A percentile compares a stretch with the other conserved stretches of the same genome.
phyloP scores from a whole-genome alignment of 2,329 filamentous ascomycete species.

The Neonectria punicea region DNA sequence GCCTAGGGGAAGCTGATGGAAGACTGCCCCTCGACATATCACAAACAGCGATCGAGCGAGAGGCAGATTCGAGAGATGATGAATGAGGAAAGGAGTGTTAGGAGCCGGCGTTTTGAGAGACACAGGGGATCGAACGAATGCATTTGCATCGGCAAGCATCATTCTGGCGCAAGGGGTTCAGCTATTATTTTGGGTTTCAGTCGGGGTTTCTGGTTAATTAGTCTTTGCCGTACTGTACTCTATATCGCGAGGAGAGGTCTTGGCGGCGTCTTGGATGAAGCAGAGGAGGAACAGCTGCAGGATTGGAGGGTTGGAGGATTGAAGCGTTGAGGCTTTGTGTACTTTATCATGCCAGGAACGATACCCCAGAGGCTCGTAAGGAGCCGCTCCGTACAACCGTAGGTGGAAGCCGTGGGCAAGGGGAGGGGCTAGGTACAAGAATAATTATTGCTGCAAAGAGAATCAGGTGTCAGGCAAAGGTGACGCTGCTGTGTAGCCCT shows the following conservation, averaged over 20 bases:
- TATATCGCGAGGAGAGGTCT: conserved; percentile 27
- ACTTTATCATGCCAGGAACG: conserved; percentile 43
- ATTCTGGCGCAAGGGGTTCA: conserved; percentile 40
- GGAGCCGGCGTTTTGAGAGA: conserved; percentile 43
- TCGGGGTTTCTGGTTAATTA: conserved; percentile 9
- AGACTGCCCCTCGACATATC: background rate
- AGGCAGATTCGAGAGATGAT: background rate
- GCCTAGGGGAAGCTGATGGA: conserved; percentile 38
- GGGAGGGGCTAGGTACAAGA: conserved; percentile 8
- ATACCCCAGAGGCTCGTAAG: conserved; percentile 42
- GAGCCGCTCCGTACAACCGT: conserved; percentile 31
- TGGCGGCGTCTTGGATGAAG: conserved; percentile 27
- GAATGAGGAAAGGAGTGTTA: conserved; percentile 32
- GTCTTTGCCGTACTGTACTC: conserved; percentile 28
- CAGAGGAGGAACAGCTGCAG: conserved; percentile 8
- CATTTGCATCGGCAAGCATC: conserved; percentile 41
- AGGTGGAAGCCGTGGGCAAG: conserved; percentile 7
- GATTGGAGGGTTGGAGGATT: conserved; percentile 2
- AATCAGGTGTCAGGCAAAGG: background rate
- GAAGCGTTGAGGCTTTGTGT: conserved; percentile 34
- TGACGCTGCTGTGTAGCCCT: conserved; percentile 3
- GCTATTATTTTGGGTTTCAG: conserved; percentile 20
- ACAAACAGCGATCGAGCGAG: background rate
- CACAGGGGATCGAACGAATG: conserved; percentile 26
- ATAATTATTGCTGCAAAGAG: conserved; percentile 12